These are phyloP conservation scores for Tulasnella sp. DNA, from an alignment of 768 basidiomycete genomes.

Conservation along the genomic window DNA sequence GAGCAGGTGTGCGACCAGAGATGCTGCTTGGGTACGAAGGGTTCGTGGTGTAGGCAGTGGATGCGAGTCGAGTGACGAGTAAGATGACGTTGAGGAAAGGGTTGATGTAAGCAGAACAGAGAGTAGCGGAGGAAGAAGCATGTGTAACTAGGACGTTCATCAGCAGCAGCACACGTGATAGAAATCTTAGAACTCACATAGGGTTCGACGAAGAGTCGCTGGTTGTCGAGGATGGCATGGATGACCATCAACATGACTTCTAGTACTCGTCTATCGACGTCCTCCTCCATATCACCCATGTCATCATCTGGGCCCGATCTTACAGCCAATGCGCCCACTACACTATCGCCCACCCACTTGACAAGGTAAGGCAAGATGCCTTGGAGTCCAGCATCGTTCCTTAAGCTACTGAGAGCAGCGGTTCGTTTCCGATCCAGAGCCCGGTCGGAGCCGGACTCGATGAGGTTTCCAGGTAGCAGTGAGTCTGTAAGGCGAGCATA, in stretches of 20 bases:
- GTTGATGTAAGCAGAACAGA: conserved; percentile 86
- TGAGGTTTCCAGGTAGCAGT: conserved; percentile 52
- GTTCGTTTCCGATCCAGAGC: conserved; percentile 57
- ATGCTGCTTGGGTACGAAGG: conserved; percentile 75
- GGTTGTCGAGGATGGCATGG: conserved; percentile 78
- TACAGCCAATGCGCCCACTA: conserved; percentile 53
- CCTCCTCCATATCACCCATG: conserved; percentile 49
- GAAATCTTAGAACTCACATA: not conserved
- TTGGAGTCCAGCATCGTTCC: conserved; percentile 86
- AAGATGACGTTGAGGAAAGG: conserved; percentile 64
- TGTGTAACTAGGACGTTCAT: conserved; percentile 67
- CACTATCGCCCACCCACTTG: conserved; percentile 90
- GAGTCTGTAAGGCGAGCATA: conserved; percentile 86
- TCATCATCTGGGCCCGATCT: conserved; percentile 35
- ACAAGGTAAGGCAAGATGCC: conserved; percentile 90
- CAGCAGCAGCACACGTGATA: not conserved
- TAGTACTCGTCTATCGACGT: conserved; percentile 62
- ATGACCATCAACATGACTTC: conserved; percentile 83
- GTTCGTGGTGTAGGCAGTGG: conserved; percentile 43
- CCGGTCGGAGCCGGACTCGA: conserved; percentile 41
- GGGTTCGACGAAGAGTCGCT: conserved; percentile 78
- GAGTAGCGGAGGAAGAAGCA: conserved; percentile 88
- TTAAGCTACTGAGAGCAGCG: conserved; percentile 85
- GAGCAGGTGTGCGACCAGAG: conserved; percentile 77
- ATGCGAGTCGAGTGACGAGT: conserved; percentile 25